Base-by-base conservation (phyloP, 129 eudicot genomes). In the Sambucus nigra region DNA sequence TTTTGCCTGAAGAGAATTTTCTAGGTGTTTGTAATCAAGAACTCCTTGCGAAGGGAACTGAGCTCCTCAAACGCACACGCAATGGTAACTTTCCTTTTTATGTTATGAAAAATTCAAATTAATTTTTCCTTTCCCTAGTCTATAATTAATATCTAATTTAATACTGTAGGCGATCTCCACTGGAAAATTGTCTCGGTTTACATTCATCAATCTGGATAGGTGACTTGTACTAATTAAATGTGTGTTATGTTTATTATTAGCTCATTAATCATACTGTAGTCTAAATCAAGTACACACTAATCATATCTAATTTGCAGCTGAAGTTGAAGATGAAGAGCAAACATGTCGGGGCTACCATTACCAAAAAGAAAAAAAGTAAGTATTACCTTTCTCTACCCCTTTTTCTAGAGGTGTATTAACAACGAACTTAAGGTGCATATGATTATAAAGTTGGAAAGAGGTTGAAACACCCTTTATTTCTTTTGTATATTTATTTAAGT, bases 251-350 rank as follows among this genome's bases (percentile, higher is more conserved):
- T 29, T 29, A 29, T 3, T 29, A 29, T 29, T 4, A 29, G 35
- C 5, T 29, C 35, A 29, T 8, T 4, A 8, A 29, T 29, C 5
- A 4, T 29, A 29, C 35, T 29, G 5, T 29, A 29, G 35, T 29
- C 8, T 8, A 29, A 40, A 40, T 40, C 3, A 40, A 40, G 15
- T 7, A 40, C 3, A 2, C n/a, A 7, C 14, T 3, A 6, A 14
- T 15, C 17, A 11, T 25, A 0, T 47, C 48, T 6, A 10, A 48
- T 62, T 59, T 67, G 53, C 66, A 81, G 92, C 95, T 92, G 69
- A 80, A 82, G 82, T 56, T 92, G 65, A 92, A 92, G 81, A 92
- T 92, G 99, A 92, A 92, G 80, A 92, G 99, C 76, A 92, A 74
- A 67, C 85, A 86, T 58, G 96, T 80, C 3, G 96, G 76, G 25